Base-by-base conservation (phyloP, 2,329 filamentous ascomycete genomes). In the Neofusicoccum laricinum region DNA sequence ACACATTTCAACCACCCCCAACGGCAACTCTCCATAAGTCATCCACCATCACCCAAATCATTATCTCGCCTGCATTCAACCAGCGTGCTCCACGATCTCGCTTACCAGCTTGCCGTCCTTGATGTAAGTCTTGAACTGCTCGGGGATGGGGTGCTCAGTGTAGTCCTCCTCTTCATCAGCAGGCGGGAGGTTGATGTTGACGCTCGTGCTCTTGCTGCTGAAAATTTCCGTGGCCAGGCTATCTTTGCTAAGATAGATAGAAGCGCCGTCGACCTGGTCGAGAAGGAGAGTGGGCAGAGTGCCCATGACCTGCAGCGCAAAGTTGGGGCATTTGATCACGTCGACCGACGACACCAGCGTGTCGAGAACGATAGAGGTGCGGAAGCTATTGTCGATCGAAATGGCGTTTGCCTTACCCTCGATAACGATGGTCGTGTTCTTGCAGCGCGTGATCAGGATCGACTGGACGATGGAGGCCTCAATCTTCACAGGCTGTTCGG, bases 351-450 rank as follows among this genome's bases (percentile, higher is more conserved):
- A 96, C 53, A 98, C 91, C 11, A 98, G 87, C 0, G 88, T 91
- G 71, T 98, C 94, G 62, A 98, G 86, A 59, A 98, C 87, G 61
- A 99, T 85, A 32, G 92, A 96, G 17, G 96, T 83, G 57, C 92
- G 89, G 51, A 84, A 86, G 64, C 90, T 94, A 80, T 97, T 97
- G 80, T 98, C 95, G 70, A 98, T 86, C 4, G 93, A 94, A 67
- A 99, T 91, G n/a, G 95, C 93, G 75, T 99, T 99, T 65, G 92
- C 93, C 80, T 99, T 99, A 78, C 92, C 93, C 73, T 87, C 90
- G 73, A 99, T 82, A 70, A 96, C 90, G 72, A 99, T 86, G 25
- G 93, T 96, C 4, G 91, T 91, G 79, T 95, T 95, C 79, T 88
- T 93, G 84, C 94, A 98, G 70, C 91, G 90, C 73, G 90, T 92